These are phyloP conservation scores for Pyrus hybrid DNA, from an alignment of 331 rosid genomes.

Conservation along the genomic window DNA sequence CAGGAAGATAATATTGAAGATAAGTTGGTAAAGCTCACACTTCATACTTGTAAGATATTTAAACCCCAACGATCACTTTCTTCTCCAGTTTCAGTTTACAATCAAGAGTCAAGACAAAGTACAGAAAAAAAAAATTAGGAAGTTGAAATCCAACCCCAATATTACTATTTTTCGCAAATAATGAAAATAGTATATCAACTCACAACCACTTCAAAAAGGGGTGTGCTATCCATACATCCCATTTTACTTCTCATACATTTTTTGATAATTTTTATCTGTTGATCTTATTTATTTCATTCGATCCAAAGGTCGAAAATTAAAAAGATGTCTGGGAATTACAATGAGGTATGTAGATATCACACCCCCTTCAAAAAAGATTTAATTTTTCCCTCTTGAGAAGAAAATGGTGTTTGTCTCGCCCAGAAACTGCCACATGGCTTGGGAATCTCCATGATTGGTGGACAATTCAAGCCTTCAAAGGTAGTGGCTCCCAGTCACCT, in stretches of 20 bases:
- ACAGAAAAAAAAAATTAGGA: background rate
- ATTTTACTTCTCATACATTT: no score
- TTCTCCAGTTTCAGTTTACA: background rate
- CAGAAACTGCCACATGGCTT: constrained; percentile 24
- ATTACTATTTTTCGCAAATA: background rate
- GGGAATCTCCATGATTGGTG: constrained; percentile 21
- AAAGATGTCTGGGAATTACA: no score
- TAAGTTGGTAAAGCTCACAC: background rate
- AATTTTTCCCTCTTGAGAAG: no score
- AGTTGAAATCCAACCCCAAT: background rate
- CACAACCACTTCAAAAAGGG: background rate
- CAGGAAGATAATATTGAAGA: background rate
- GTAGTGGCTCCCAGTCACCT: constrained; percentile 9
- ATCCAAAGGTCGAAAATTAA: no score
- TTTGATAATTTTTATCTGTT: no score
- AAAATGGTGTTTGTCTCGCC: background rate
- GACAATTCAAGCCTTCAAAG: background rate
- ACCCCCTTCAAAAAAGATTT: background rate
- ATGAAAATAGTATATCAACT: background rate
- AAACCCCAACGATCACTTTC: background rate
- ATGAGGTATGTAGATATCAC: no score
- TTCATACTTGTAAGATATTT: background rate
- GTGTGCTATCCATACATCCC: no score
- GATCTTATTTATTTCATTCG: no score
- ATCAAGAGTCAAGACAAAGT: background rate